Conservation (phyloP, 768 basidiomycete genomes). For the Panaeolus cyanescens region DNA sequence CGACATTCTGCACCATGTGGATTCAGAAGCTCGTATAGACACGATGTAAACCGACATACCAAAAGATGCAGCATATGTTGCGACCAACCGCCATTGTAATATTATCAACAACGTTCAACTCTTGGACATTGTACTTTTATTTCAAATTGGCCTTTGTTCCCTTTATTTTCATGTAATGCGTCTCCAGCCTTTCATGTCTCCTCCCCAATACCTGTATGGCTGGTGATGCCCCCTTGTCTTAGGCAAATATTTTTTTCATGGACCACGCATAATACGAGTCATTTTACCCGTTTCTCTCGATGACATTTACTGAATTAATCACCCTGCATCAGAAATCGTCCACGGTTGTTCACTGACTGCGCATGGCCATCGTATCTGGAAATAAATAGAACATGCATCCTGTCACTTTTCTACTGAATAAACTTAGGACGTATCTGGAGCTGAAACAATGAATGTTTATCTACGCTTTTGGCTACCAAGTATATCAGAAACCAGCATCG, state of each 20-base stretch:
- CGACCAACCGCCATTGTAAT: neutral
- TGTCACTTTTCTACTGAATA: too few relatives aligned
- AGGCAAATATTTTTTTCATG: neutral
- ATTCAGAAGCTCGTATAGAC: neutral
- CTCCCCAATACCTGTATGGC: neutral
- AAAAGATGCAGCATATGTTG: neutral
- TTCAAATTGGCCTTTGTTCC: neutral
- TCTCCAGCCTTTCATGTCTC: neutral
- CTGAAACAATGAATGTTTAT: too few relatives aligned
- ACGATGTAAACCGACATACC: neutral
- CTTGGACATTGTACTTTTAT: neutral
- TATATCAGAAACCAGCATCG: too few relatives aligned
- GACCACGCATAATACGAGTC: neutral
- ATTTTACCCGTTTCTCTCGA: too few relatives aligned
- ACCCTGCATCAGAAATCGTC: too few relatives aligned
- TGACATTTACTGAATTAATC: too few relatives aligned
- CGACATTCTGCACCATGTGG: neutral
- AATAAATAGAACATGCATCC: too few relatives aligned
- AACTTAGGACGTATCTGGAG: too few relatives aligned
- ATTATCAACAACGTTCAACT: neutral
- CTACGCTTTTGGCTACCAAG: too few relatives aligned
- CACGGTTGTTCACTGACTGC: too few relatives aligned
- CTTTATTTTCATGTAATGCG: neutral
- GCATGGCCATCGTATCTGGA: too few relatives aligned
- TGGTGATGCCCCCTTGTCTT: neutral